Evolutionary conservation across 352 stramenopile species (phyloP).

Genomic region (Pythium insidiosum): DNA sequence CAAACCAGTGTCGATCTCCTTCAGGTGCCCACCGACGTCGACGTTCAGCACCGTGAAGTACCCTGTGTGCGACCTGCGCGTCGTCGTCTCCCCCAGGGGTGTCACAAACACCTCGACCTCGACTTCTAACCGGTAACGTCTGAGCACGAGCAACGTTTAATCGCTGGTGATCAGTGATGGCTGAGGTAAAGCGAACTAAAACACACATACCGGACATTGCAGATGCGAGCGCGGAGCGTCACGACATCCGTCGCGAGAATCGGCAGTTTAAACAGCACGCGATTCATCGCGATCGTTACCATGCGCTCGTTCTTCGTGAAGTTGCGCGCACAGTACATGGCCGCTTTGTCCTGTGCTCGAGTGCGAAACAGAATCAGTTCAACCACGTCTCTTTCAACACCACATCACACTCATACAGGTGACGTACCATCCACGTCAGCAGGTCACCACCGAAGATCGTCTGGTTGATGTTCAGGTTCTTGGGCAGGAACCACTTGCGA

Average conservation of each 20-base stretch:
- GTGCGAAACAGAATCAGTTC: neutral
- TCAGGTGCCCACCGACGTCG: constrained; percentile 26
- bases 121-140: constrained; percentile 46
- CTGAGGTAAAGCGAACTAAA: neutral
- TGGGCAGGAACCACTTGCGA: constrained; percentile 61
- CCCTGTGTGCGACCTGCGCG: constrained; percentile 46
- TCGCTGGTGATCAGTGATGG: neutral
- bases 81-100: constrained; percentile 16
- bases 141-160: constrained; percentile 3
- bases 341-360: constrained; percentile 35
- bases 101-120: constrained; percentile 55
- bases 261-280: constrained; percentile 60
- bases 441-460: constrained; percentile 64
- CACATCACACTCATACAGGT: too few species aligned
- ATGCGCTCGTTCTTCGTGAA: constrained; percentile 73
- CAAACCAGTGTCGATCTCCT: constrained; percentile 37
- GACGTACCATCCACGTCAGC: constrained; percentile 44
- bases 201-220: constrained; percentile 44
- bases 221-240: constrained; percentile 48
- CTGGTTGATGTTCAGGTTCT: constrained; percentile 64
- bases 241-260: constrained; percentile 49
- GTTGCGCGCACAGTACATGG: constrained; percentile 57
- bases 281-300: constrained; percentile 73
- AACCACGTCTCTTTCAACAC: neutral
- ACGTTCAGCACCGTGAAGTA: constrained; percentile 58